These are phyloP conservation scores for Adenanthera pavonina DNA, from an alignment of 306 rosid genomes.

Conservation along the genomic window DNA sequence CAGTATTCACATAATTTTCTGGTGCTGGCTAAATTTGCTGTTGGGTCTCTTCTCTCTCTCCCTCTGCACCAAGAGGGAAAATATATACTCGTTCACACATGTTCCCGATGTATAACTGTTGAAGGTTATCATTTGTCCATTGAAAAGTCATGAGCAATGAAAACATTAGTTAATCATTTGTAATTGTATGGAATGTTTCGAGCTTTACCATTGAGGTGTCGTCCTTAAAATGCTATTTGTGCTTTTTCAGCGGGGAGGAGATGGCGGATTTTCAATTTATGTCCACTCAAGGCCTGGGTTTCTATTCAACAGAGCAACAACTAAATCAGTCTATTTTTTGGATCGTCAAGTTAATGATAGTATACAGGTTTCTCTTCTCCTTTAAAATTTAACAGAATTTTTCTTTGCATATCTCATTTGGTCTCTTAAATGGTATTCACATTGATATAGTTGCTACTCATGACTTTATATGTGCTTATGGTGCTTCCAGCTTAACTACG, in stretches of 20 bases:
- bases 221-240: constrained; percentile 32
- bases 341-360: constrained; percentile 95
- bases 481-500: neutral
- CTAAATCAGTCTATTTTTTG: constrained; percentile 79
- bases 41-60: constrained; percentile 11
- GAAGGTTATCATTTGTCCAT: constrained; percentile 14
- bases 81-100: constrained; percentile 1
- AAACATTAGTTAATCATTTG: constrained; percentile 8
- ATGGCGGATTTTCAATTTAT: constrained; percentile 71
- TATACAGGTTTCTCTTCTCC: constrained; percentile 71
- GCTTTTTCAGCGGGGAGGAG: constrained; percentile 73
- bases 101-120: constrained; percentile 8
- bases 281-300: constrained; percentile 97
- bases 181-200: constrained; percentile 23
- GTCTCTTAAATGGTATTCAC: constrained; percentile 11
- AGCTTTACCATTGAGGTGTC: constrained; percentile 27
- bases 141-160: constrained; percentile 6
- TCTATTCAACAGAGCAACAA: constrained; percentile 79
- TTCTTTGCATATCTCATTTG: neutral
- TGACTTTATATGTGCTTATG: neutral
- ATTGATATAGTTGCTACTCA: neutral
- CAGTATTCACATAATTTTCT: neutral
- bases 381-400: neutral
- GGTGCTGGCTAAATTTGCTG: constrained; percentile 30
- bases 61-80: neutral